Evolutionary conservation across 2,329 filamentous ascomycete genomes (phyloP).

Genomic region (Lizonia empirigonia): DNA sequence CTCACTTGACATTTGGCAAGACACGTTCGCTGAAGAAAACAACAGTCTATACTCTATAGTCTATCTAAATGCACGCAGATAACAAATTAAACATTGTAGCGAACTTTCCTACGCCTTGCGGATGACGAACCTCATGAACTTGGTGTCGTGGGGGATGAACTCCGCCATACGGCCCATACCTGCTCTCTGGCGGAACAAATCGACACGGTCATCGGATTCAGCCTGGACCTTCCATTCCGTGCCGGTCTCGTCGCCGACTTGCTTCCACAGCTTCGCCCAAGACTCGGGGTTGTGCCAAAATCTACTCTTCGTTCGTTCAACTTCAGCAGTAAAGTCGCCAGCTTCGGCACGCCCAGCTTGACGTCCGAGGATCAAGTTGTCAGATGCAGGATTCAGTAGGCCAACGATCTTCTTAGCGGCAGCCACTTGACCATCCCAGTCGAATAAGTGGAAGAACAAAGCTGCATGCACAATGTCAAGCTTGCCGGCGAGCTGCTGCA

Average conservation of each 20-base stretch:
- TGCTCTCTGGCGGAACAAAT: slow-evolving; percentile 25
- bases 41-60: background rate
- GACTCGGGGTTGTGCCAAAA: slow-evolving; percentile 48
- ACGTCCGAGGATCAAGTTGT: slow-evolving; percentile 48
- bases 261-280: slow-evolving; percentile 48
- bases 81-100: background rate
- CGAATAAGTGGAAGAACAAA: slow-evolving; percentile 54
- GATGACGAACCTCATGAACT: slow-evolving; percentile 35
- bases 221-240: slow-evolving; percentile 46
- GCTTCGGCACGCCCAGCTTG: slow-evolving; percentile 44
- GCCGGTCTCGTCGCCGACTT: slow-evolving; percentile 47
- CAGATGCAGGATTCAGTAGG: slow-evolving; percentile 43
- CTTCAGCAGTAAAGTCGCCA: slow-evolving; percentile 27
- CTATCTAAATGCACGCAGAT: background rate
- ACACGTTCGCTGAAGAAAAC: background rate
- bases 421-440: slow-evolving; percentile 48
- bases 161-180: slow-evolving; percentile 21
- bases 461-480: slow-evolving; percentile 51
- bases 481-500: slow-evolving; percentile 47
- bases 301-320: slow-evolving; percentile 26
- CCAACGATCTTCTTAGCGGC: slow-evolving; percentile 41
- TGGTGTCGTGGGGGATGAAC: slow-evolving; percentile 32
- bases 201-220: slow-evolving; percentile 27
- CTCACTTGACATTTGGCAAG: background rate
- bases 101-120: slow-evolving; percentile 15